Evolutionary conservation across 352 stramenopile genomes (phyloP).

Genomic region (Bremia lactucae): DNA sequence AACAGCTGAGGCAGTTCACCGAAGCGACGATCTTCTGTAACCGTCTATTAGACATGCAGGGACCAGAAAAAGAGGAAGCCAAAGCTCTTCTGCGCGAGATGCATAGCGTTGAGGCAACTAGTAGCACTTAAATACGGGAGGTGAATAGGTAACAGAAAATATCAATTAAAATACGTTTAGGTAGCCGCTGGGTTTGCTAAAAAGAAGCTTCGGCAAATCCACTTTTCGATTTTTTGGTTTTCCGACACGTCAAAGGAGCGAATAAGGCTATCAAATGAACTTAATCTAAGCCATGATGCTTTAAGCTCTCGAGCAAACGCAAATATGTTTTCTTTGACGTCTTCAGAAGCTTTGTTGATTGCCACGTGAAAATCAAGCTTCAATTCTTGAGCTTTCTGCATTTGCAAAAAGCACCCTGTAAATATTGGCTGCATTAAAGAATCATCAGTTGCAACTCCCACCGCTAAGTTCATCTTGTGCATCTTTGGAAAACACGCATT

Average conservation of each 20-base stretch:
- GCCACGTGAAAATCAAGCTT: constrained; percentile 14
- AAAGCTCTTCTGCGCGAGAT: constrained; percentile 73
- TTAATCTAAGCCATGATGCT: constrained; percentile 10
- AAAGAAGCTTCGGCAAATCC: constrained; percentile 19
- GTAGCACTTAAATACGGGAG: not conserved
- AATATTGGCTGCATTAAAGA: not conserved
- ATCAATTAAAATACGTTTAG: too few relatives aligned
- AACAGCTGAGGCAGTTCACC: constrained; percentile 43
- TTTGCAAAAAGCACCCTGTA: constrained; percentile 9
- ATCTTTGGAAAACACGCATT: constrained; percentile 10
- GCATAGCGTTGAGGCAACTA: constrained; percentile 45
- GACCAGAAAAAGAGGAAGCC: constrained; percentile 73
- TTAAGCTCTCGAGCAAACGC: constrained; percentile 12
- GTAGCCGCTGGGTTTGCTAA: constrained; percentile 6
- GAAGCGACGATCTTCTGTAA: constrained; percentile 68
- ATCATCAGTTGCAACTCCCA: constrained; percentile 3
- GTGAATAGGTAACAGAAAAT: too few relatives aligned
- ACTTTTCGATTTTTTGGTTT: constrained; percentile 10
- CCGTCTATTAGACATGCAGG: constrained; percentile 61
- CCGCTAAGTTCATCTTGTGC: constrained; percentile 13
- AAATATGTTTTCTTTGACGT: not conserved
- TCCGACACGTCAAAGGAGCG: constrained; percentile 15
- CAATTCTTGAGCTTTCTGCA: constrained; percentile 14
- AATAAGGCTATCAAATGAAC: constrained; percentile 1
- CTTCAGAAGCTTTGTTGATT: constrained; percentile 1